Evolutionary conservation across 176 grass and related monocot genomes (phyloP).

Genomic region (Saccharum officinarum): DNA sequence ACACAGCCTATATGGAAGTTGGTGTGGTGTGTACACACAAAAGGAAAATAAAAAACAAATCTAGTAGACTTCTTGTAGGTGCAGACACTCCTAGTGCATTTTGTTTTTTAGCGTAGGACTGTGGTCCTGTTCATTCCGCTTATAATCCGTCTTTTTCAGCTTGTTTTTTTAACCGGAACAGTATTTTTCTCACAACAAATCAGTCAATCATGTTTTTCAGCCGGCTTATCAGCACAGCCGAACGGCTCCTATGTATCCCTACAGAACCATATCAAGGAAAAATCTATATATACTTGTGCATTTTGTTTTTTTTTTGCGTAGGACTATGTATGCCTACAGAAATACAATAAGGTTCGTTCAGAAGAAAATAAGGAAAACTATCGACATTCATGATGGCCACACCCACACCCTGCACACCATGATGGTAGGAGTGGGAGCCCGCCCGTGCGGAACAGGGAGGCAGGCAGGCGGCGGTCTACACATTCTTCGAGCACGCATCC

Average conservation of each 20-base stretch:
- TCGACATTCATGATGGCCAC: slow-evolving; percentile 8
- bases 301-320: neutral
- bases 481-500: neutral
- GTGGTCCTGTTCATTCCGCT: too few species aligned
- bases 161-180: too few species aligned
- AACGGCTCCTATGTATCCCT: neutral
- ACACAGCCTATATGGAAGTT: neutral
- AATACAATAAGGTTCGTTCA: too few species aligned
- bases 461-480: neutral
- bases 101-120: neutral
- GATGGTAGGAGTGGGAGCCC: neutral
- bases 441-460: slow-evolving; percentile 14
- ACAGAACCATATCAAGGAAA: neutral
- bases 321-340: neutral
- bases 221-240: too few species aligned
- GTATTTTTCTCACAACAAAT: too few species aligned
- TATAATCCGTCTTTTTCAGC: too few species aligned
- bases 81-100: neutral
- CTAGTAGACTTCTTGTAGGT: neutral
- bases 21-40: neutral
- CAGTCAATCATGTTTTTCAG: too few species aligned
- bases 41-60: neutral
- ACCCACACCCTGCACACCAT: slow-evolving; percentile 25
- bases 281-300: neutral
- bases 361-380: neutral